phyloP scores from a whole-genome alignment of 177 flowering plant genomes.

The Vitis hybrid region DNA sequence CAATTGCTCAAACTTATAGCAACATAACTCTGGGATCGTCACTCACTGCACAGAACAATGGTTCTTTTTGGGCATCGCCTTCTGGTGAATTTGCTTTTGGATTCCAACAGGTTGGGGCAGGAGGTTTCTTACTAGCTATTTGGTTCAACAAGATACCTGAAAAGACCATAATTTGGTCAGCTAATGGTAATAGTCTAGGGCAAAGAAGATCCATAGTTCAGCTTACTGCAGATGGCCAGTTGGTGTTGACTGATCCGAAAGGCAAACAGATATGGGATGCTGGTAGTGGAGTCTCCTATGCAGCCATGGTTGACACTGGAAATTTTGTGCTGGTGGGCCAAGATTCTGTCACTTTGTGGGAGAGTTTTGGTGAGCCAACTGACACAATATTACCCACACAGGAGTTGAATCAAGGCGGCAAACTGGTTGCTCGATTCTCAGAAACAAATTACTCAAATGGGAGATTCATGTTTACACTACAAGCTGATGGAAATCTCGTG shows the following conservation, averaged over 20 bases:
- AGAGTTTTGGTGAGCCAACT: conserved; percentile 31
- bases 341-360: conserved; percentile 23
- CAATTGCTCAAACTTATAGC: conserved; percentile 15
- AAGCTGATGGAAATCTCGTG: conserved; percentile 38
- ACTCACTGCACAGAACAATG: conserved; percentile 18
- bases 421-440: conserved; percentile 21
- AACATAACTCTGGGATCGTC: conserved; percentile 22
- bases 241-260: conserved; percentile 23
- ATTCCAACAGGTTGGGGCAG: conserved; percentile 12
- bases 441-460: conserved; percentile 34
- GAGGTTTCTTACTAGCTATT: conserved; percentile 20
- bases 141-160: conserved; percentile 38
- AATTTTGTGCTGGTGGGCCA: conserved; percentile 27
- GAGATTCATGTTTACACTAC: conserved; percentile 29
- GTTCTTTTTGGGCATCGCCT: conserved; percentile 24
- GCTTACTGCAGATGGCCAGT: conserved; percentile 15
- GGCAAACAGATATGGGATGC: conserved; percentile 30
- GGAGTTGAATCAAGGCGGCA: conserved; percentile 3
- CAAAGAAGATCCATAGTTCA: conserved; percentile 24
- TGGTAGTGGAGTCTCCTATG: conserved; percentile 21
- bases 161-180: conserved; percentile 36
- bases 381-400: conserved; percentile 44
- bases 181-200: conserved; percentile 15
- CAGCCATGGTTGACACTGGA: conserved; percentile 35
- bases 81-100: conserved; percentile 46